A percentile compares a stretch with the other conserved stretches of the same genome.
Conservation (phyloP, 2,329 filamentous ascomycete species). For the Penicillium sp. region DNA sequence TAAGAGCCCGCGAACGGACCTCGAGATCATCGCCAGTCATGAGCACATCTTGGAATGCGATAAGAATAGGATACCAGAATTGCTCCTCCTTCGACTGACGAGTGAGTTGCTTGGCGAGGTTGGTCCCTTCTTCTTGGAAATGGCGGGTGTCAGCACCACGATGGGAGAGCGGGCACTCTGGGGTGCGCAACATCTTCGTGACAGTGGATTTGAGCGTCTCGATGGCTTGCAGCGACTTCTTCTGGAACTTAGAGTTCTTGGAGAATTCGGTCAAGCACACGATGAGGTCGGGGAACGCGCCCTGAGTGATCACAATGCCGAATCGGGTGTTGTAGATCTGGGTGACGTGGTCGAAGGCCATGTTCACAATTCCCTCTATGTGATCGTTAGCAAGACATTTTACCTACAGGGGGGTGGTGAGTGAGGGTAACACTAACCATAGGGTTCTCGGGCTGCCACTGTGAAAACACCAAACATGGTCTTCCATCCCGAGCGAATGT, state of each 20-base stretch:
- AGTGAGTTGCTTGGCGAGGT: slow-evolving; percentile 65
- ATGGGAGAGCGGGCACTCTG: slow-evolving; percentile 87
- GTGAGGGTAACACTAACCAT: slow-evolving; percentile 55
- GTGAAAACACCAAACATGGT: slow-evolving; percentile 99
- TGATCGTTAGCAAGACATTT: slow-evolving; percentile 22
- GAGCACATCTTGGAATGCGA: slow-evolving; percentile 96
- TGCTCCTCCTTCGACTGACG: slow-evolving; percentile 93
- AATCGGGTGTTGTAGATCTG: slow-evolving; percentile 96
- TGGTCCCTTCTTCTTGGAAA: slow-evolving; percentile 51
- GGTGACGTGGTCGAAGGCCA: slow-evolving; percentile 95
- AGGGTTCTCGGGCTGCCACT: slow-evolving; percentile 87
- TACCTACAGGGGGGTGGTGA: not conserved
- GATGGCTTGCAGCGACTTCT: slow-evolving; percentile 95
- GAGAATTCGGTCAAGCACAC: slow-evolving; percentile 98
- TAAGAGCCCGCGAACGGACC: slow-evolving; percentile 83
- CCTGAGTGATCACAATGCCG: slow-evolving; percentile 93
- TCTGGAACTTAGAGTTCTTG: slow-evolving; percentile 98
- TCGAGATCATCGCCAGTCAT: slow-evolving; percentile 99
- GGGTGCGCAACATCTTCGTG: slow-evolving; percentile 91
- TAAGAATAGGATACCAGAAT: slow-evolving; percentile 97
- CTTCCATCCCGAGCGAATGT: slow-evolving; percentile 96
- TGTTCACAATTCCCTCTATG: slow-evolving; percentile 86
- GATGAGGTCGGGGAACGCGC: slow-evolving; percentile 93
- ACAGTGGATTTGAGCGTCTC: slow-evolving; percentile 93
- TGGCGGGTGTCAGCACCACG: slow-evolving; percentile 55